Base-by-base conservation (phyloP, 352 stramenopile species). In the Pythium insidiosum region DNA sequence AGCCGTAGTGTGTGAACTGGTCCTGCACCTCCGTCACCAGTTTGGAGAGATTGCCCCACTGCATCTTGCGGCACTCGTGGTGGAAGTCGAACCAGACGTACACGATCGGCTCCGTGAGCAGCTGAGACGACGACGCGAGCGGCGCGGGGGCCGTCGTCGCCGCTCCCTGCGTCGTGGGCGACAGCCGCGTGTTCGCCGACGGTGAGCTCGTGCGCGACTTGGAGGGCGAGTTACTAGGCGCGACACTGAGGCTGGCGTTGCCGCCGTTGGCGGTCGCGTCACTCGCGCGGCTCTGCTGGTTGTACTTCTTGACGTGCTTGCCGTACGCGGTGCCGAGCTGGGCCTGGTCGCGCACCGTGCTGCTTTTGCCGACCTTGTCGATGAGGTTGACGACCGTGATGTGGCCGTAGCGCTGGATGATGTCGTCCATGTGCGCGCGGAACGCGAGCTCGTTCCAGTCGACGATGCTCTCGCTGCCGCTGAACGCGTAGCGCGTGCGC, bases 61-160 rank as follows among this genome's bases (percentile, higher is more conserved):
- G 61, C 64, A 96, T 97, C 46, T 92, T 79, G 56, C 84, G 86
- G 50, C 93, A 97, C 64, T 98, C 91, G 30, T 95, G 73, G 73
- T 98, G 95, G 67, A 98, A 98, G 56, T 98, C 95, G 68, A 97
- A 98, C 94, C 94, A 98, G 15, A 97, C 66, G 56, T 97, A 95
- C 43, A 82, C 66, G 23, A 84, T 69, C 3, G 71, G 71, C 49
- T 84, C 64, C 20, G 53, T 46, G 37, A 84, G 79, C 15, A 81
- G 52, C 56, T 67, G 60, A 21, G 66, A 69, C 10, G 65, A 42
- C 53, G 53, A 37, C 9, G 54, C 28, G 45, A 29, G 39, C 4
- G 25, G 20, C 9, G 35, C 38, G 11, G 45, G n/a, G 19, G 16
- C 3, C 21, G 31, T 16, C 43, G 33, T 51, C 19, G 31, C 15